Evolutionary conservation across 257 asterid genomes (phyloP), one percentile per base, ranked within the genome.

Genomic region (Solanum pennellii): DNA sequence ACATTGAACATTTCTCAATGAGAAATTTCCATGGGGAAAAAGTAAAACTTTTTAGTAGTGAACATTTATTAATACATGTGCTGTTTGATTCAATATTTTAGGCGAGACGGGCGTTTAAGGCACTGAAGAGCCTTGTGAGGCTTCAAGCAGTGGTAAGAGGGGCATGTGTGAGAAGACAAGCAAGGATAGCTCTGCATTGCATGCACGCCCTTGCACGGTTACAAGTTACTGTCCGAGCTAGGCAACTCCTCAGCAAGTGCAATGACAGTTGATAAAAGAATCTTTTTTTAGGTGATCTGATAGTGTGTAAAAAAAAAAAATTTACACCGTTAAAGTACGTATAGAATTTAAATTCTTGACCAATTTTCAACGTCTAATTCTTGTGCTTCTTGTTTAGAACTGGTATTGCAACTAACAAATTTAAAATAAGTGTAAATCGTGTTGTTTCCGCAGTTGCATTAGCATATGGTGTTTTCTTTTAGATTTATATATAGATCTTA

Each of bases 141-240:
- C 93, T 93, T 87, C 98, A 95, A 87, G 97, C 98, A 2, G 88
- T 94, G 27, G 97, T 94, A 41, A 93, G 98, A 5, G 98, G 96
- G 86, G 98, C 92, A 71, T 68, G 90, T 39, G 96, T 91, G 49
- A 89, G 98, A 86, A 93, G 95, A 88, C 98, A 94, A 77, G 94
- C 98, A 1, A 93, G 95, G 15, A 92, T 94, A 44, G 97, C 98
- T 74, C 86, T 94, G 86, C 93, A 92, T 25, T 94, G 96, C 93
- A 94, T 94, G 98, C 94, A 94, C 29, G 94, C 97, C 12, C 94
- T 94, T 23, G 95, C 97, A 21, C 93, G 95, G 23, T 89, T 95
- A 82, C 98, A 95, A 76, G 89, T 94, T 89, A 92, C 96, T 1
- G 89, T 95, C 76, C 94, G 94, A 75, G 95, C 98, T 62, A 92